A percentile compares a stretch with the other conserved stretches of the same genome.
Conservation (phyloP, 73 alveolate species). For the Blepharisma stoltei region DNA sequence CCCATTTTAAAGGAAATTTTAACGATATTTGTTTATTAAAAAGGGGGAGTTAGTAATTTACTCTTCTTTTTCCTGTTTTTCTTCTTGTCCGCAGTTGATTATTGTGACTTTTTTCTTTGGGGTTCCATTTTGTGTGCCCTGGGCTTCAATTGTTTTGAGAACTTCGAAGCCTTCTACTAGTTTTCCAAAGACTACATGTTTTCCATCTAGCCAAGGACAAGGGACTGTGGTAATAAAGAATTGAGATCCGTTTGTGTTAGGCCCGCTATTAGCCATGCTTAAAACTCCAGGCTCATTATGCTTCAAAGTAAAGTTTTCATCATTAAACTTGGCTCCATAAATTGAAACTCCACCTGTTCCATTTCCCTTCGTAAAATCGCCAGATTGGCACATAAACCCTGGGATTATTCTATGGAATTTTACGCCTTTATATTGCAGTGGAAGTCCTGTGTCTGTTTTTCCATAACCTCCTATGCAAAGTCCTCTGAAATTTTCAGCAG, state of each 20-base stretch:
- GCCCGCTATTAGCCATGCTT: slow-evolving; percentile 94
- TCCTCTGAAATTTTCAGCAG: slow-evolving; percentile 87
- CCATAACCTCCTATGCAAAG: slow-evolving; percentile 76
- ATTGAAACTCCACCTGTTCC: slow-evolving; percentile 92
- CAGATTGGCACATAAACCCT: slow-evolving; percentile 88
- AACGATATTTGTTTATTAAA: too few species aligned
- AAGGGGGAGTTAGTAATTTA: too few species aligned
- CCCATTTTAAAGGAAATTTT: too few species aligned
- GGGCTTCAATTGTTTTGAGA: slow-evolving; percentile 41
- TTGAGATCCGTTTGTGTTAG: slow-evolving; percentile 94
- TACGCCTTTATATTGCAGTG: slow-evolving; percentile 66
- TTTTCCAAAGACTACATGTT: slow-evolving; percentile 94
- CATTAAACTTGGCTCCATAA: slow-evolving; percentile 78
- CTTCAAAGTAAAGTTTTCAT: slow-evolving; percentile 81
- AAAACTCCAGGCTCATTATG: slow-evolving; percentile 79
- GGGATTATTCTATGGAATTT: slow-evolving; percentile 86
- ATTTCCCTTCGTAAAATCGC: slow-evolving; percentile 86
- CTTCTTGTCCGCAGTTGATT: slow-evolving; percentile 70
- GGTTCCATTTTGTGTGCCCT: slow-evolving; percentile 49
- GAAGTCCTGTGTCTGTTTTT: slow-evolving; percentile 49
- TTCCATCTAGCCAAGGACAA: slow-evolving; percentile 93
- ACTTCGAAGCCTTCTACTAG: slow-evolving; percentile 66
- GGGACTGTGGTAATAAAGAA: slow-evolving; percentile 93
- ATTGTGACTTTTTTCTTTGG: slow-evolving; percentile 37
- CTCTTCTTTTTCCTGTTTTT: slow-evolving; percentile 13